These are phyloP conservation scores for Scleroderma bovista DNA, from an alignment of 768 basidiomycete genomes.

Conservation along the genomic window DNA sequence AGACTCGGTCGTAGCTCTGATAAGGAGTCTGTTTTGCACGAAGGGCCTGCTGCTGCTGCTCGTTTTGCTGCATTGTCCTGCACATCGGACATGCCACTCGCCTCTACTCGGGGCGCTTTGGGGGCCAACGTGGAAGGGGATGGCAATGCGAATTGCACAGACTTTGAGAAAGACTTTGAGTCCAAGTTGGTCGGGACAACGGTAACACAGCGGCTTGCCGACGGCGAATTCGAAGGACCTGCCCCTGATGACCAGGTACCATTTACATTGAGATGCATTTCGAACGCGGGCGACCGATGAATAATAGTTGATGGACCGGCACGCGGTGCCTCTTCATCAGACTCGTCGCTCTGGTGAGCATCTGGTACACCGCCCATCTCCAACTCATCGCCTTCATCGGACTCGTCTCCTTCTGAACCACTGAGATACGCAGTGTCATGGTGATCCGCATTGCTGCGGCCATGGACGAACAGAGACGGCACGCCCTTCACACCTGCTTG, in stretches of 20 bases:
- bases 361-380: conserved; percentile 32
- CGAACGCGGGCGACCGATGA: not conserved
- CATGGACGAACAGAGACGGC: conserved; percentile 46
- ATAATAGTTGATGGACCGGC: conserved; percentile 12
- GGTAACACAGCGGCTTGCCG: conserved; percentile 1
- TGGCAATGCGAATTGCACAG: conserved; percentile 5
- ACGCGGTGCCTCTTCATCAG: conserved; percentile 24
- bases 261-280: not conserved
- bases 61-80: conserved; percentile 5
- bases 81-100: not conserved
- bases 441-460: conserved; percentile 21
- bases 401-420: conserved; percentile 33
- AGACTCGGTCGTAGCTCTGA: conserved; percentile 36
- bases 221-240: conserved; percentile 4
- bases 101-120: conserved; percentile 6
- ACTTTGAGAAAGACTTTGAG: conserved; percentile 7
- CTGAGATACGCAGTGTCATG: conserved; percentile 14
- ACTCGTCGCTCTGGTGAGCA: conserved; percentile 34
- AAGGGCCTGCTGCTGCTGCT: not conserved
- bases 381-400: conserved; percentile 26
- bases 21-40: conserved; percentile 2
- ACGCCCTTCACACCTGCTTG: conserved; percentile 41
- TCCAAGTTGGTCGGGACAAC: not conserved
- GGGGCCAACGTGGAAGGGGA: conserved; percentile 10
- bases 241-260: not conserved